Base-by-base conservation (phyloP, 768 basidiomycete genomes). In the Termitomyces sp. region DNA sequence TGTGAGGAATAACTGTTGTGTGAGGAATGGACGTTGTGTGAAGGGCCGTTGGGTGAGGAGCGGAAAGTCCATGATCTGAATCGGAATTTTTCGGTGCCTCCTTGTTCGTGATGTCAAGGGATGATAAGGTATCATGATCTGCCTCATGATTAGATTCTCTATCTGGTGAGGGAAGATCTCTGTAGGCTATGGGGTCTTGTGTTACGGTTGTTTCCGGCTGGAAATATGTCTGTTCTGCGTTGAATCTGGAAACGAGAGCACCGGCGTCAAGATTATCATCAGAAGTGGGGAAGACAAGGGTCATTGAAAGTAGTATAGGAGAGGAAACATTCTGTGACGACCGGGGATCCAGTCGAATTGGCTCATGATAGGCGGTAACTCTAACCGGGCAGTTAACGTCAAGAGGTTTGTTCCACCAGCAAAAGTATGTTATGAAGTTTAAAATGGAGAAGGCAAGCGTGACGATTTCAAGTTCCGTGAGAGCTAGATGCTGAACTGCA, bases 341-440 rank as follows among this genome's bases (percentile, higher is more conserved):
- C 19, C 9, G 17, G 3, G 19, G 12, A 2, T 31, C 31, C 12
- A 2, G 31, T 33, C 14, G 31, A 11, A 11, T 37, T 49, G 48
- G 5, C 21, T 37, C 48, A 14, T 48, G 30, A 33, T 48, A 48
- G 15, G 30, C 47, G 10, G 47, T 10, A 14, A 50, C 6, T 17
- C 15, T 42, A 11, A 60, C 31, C 0, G 63, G 50, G 19, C 51
- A 61, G 0, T 52, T 42, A 2, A 71, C 65, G 48, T 70, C 63
- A 17, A 66, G 60, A 4, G 73, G 73, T 52, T 74, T 74, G 45
- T 71, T 58, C 69, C 69, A 73, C 73, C 73, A 74, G 40, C 67
- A 60, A 19, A 57, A 50, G 48, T 74, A 73, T 41, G 62, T 67
- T 33, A 68, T 44, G 19, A 61, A 28, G 38, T 68, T 71, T 40